Evolutionary conservation across 139 green algal genomes (phyloP).

Genomic region (Asterochloris sp.): DNA sequence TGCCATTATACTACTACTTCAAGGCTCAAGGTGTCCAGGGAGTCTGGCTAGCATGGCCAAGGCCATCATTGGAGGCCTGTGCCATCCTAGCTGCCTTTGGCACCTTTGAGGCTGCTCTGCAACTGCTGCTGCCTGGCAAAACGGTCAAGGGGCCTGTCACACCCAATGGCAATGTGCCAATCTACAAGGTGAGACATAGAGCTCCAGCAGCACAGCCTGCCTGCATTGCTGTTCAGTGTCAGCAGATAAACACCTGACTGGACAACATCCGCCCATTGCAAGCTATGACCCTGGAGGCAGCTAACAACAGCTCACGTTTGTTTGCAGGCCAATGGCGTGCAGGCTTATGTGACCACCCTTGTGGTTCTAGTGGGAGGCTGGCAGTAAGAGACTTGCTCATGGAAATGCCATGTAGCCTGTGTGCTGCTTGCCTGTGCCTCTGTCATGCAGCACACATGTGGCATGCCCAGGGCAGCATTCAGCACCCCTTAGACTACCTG

Average conservation of each 20-base stretch:
- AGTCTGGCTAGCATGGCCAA: constrained; percentile 30
- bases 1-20: constrained; percentile 11
- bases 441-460: background rate
- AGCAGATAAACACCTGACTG: background rate
- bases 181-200: constrained; percentile 52
- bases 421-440: background rate
- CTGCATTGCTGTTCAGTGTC: background rate
- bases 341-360: constrained; percentile 37
- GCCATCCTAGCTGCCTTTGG: constrained; percentile 43
- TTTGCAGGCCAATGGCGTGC: constrained; percentile 55
- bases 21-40: background rate
- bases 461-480: background rate
- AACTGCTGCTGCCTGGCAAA: constrained; percentile 54
- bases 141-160: constrained; percentile 47
- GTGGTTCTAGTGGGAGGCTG: constrained; percentile 34
- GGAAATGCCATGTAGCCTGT: background rate
- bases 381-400: constrained; percentile 12
- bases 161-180: constrained; percentile 58
- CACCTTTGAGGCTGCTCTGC: constrained; percentile 48
- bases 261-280: background rate
- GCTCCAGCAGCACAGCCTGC: background rate
- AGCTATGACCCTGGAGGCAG: background rate
- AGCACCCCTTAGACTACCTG: background rate
- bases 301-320: background rate
- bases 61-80: constrained; percentile 33